These are phyloP conservation scores for Ottelia alismoides DNA, from an alignment of 106 monocot species.

Conservation along the genomic window DNA sequence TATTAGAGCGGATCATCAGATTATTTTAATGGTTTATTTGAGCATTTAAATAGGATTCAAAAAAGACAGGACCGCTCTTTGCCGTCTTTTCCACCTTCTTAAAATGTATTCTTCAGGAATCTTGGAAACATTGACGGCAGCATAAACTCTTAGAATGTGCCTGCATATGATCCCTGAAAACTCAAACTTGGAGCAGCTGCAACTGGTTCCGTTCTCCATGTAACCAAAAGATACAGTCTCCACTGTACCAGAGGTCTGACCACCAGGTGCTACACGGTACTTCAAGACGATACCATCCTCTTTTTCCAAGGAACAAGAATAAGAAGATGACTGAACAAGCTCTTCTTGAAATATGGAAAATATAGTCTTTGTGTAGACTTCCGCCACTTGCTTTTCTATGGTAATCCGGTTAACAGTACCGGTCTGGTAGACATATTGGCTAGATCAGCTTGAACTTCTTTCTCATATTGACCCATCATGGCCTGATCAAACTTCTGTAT, in stretches of 20 bases:
- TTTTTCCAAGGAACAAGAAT: slow-evolving; percentile 42
- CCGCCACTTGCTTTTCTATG: slow-evolving; percentile 56
- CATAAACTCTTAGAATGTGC: slow-evolving; percentile 48
- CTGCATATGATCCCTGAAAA: slow-evolving; percentile 56
- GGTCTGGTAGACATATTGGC: slow-evolving; percentile 14
- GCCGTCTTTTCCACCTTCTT: slow-evolving; percentile 70
- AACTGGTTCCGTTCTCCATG: slow-evolving; percentile 42
- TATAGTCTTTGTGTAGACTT: slow-evolving; percentile 41
- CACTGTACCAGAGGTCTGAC: slow-evolving; percentile 22
- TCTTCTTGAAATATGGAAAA: slow-evolving; percentile 69
- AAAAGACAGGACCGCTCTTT: slow-evolving; percentile 27
- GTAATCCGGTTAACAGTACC: slow-evolving; percentile 37
- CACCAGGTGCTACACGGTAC: slow-evolving; percentile 29
- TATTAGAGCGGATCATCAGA: slow-evolving; percentile 25
- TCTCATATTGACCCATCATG: slow-evolving; percentile 34
- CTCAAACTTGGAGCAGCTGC: slow-evolving; percentile 57
- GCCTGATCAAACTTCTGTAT: slow-evolving; percentile 47
- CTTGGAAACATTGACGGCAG: slow-evolving; percentile 13
- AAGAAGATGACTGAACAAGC: slow-evolving; percentile 30
- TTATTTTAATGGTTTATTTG: slow-evolving; percentile 10
- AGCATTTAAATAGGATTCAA: slow-evolving; percentile 6
- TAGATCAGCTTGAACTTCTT: slow-evolving; percentile 47
- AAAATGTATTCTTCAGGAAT: slow-evolving; percentile 52
- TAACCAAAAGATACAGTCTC: slow-evolving; percentile 28
- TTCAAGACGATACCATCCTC: slow-evolving; percentile 40